Percentiles rank a stretch among this genome's conserved stretches.
Conservation (phyloP, 208 protist species). For the Entamoeba invadens region DNA sequence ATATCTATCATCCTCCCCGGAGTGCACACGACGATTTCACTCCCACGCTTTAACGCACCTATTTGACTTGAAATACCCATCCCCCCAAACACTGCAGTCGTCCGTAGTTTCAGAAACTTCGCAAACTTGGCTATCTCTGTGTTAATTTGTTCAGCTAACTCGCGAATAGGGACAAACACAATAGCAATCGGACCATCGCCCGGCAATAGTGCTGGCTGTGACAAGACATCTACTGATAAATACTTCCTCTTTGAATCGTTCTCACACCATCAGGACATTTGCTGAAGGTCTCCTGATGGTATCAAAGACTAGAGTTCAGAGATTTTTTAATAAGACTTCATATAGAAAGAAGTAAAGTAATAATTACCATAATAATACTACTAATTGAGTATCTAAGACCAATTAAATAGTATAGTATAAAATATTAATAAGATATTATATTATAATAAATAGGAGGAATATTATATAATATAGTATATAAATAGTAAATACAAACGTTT, state of each 20-base stretch:
- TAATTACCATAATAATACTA: no score
- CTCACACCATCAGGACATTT: no score
- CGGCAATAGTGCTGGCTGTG: background rate
- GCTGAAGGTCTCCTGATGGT: no score
- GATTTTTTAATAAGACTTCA: no score
- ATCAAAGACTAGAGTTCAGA: no score
- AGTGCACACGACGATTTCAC: slow-evolving; percentile 56
- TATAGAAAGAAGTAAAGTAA: no score
- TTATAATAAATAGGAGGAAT: background rate
- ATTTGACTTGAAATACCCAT: slow-evolving; percentile 48
- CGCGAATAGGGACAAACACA: slow-evolving; percentile 75
- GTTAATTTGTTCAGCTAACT: slow-evolving; percentile 90
- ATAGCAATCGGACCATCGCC: slow-evolving; percentile 51
- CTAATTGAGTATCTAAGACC: no score
- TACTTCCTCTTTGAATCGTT: no score
- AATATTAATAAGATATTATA: no score
- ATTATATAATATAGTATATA: background rate
- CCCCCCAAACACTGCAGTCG: slow-evolving; percentile 58
- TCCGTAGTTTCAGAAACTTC: slow-evolving; percentile 54
- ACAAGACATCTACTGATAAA: background rate
- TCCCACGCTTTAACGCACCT: slow-evolving; percentile 35
- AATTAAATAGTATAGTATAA: no score
- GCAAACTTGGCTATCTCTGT: slow-evolving; percentile 70
- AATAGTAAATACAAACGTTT: background rate
- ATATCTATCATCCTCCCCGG: slow-evolving; percentile 83